Percentiles rank a stretch among this genome's conserved stretches.
These are phyloP conservation scores for Xylaria castorea DNA, from an alignment of 495 filamentous ascomycete genomes.

Conservation along the genomic window DNA sequence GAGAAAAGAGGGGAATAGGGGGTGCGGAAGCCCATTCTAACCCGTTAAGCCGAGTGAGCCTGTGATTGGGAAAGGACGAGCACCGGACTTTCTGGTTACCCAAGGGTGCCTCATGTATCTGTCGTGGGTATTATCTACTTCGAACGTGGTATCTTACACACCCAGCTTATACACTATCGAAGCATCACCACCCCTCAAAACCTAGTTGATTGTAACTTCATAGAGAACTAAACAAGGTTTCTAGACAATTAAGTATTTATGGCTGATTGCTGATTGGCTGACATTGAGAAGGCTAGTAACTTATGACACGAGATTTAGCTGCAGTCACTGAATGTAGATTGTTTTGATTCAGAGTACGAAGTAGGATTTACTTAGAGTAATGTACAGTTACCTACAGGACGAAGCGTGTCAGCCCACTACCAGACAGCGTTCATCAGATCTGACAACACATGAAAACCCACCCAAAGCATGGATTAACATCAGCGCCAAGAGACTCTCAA, in stretches of 20 bases:
- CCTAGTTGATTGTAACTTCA: neutral
- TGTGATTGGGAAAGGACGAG: neutral
- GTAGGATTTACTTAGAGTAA: neutral
- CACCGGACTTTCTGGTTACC: neutral
- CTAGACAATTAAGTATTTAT: neutral
- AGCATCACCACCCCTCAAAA: neutral
- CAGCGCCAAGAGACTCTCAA: neutral
- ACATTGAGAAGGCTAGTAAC: neutral
- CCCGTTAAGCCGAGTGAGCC: neutral
- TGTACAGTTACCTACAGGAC: neutral
- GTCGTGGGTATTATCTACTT: neutral
- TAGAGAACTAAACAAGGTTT: neutral
- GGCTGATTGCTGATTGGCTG: neutral
- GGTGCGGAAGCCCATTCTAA: slow-evolving; percentile 1
- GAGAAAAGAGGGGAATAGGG: neutral
- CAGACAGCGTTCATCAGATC: neutral
- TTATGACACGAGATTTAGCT: neutral
- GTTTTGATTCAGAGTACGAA: neutral
- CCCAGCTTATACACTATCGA: neutral
- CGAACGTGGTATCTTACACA: neutral
- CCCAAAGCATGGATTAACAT: neutral
- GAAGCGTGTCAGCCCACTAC: neutral
- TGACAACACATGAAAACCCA: neutral
- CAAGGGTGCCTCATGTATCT: neutral
- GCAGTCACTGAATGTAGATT: neutral